A percentile compares a stretch with the other conserved stretches of the same genome.
Conservation (phyloP, 495 filamentous ascomycete species). For the Collariella sp. region DNA sequence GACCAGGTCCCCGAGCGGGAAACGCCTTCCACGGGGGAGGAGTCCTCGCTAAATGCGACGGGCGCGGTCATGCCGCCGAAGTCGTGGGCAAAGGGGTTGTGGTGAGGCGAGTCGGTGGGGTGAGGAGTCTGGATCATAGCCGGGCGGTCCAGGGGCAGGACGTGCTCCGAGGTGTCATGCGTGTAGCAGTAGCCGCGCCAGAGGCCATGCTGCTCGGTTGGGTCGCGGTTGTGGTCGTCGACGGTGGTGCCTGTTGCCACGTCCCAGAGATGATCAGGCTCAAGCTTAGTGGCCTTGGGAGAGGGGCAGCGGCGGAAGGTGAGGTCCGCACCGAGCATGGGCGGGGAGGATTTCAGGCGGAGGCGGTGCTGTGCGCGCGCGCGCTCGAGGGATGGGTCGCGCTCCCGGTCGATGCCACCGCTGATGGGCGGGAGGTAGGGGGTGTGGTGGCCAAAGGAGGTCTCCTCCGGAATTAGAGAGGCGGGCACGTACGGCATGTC, state of each 20-base stretch:
- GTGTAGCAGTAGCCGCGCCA: constrained; percentile 63
- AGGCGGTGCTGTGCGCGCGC: constrained; percentile 27
- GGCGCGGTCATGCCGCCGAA: constrained; percentile 22
- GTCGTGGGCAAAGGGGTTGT: constrained; percentile 33
- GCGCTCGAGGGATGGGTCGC: constrained; percentile 34
- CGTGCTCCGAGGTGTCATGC: constrained; percentile 27
- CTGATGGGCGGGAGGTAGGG: constrained; percentile 16
- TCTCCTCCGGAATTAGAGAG: constrained; percentile 26
- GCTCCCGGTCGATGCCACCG: constrained; percentile 26
- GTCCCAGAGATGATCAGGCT: constrained; percentile 47
- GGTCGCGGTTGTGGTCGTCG: constrained; percentile 43
- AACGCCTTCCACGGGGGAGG: constrained; percentile 6
- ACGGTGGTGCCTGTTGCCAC: constrained; percentile 20
- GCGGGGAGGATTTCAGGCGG: constrained; percentile 52
- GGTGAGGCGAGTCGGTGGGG: constrained; percentile 10
- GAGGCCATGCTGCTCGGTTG: constrained; percentile 42
- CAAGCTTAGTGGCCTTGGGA: constrained; percentile 70
- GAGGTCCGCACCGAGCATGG: constrained; percentile 75
- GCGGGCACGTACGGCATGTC: constrained; percentile 27
- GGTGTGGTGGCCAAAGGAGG: constrained; percentile 26
- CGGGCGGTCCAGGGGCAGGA: constrained; percentile 30
- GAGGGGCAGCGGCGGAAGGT: constrained; percentile 67
- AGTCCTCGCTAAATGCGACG: constrained; percentile 20
- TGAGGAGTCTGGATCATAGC: constrained; percentile 34
- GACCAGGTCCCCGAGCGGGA: constrained; percentile 9